Evolutionary conservation across 1,284 basidiomycete species (phyloP).

Genomic region (Ceratobasidium sp.): DNA sequence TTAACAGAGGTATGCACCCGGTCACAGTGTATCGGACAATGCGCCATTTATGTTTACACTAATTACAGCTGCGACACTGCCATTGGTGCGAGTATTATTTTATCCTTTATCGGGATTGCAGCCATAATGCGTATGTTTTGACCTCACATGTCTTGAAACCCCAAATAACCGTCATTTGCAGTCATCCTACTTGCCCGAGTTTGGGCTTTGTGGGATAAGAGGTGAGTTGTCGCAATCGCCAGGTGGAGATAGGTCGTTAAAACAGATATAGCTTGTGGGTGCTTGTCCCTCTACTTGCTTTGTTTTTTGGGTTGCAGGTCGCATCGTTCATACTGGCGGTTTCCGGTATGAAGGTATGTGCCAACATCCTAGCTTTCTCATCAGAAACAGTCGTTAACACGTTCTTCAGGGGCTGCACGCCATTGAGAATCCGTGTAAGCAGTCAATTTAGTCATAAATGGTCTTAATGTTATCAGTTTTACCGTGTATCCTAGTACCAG

Average conservation of each 20-base stretch:
- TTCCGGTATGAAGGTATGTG: neutral
- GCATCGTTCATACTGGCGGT: neutral
- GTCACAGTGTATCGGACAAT: too few species aligned
- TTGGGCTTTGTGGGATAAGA: conserved; percentile 13
- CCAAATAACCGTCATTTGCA: neutral
- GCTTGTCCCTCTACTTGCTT: neutral
- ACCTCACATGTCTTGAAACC: neutral
- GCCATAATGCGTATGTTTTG: conserved; percentile 6
- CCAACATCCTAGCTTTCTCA: too few species aligned
- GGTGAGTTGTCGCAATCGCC: neutral
- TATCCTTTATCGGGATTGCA: neutral
- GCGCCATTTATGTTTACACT: too few species aligned
- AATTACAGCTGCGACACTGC: conserved; percentile 6
- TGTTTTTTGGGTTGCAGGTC: neutral
- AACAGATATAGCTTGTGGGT: neutral
- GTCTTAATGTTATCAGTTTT: too few species aligned
- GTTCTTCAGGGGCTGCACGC: neutral
- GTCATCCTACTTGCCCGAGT: conserved; percentile 5
- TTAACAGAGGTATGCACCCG: neutral
- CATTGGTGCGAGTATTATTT: neutral
- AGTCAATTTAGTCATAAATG: neutral
- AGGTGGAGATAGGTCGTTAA: neutral
- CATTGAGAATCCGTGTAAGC: neutral
- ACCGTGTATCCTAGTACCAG: neutral
- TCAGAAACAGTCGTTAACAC: too few species aligned